Evolutionary conservation across 345 rosid genomes (phyloP).

Genomic region (Trapa incisa): DNA sequence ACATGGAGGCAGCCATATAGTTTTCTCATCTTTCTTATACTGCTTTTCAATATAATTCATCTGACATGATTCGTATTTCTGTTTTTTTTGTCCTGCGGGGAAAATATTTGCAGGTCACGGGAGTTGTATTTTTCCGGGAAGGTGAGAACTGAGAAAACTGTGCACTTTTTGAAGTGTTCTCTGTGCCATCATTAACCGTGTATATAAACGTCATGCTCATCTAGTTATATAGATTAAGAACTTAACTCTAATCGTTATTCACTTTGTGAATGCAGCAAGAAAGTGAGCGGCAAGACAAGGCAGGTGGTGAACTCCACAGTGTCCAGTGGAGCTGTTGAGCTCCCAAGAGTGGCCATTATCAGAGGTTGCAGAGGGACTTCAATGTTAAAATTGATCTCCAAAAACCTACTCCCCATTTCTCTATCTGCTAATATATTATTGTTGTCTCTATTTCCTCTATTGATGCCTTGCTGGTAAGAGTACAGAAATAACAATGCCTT

Average conservation of each 20-base stretch:
- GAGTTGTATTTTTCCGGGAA: constrained; percentile 88
- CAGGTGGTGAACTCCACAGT: constrained; percentile 44
- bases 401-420: constrained; percentile 8
- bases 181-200: neutral
- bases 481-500: neutral
- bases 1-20: neutral
- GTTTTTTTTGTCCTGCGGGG: neutral
- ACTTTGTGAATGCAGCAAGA: constrained; percentile 38
- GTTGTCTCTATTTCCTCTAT: constrained; percentile 29
- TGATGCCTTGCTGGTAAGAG: constrained; percentile 16
- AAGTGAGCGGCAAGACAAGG: constrained; percentile 51
- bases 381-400: constrained; percentile 8
- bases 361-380: constrained; percentile 20
- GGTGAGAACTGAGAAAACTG: constrained; percentile 30
- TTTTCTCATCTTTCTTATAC: neutral
- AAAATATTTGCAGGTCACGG: constrained; percentile 54
- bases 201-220: neutral
- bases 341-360: constrained; percentile 18
- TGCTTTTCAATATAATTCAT: neutral
- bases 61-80: constrained; percentile 4
- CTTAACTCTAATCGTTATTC: no score
- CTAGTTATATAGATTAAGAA: no score
- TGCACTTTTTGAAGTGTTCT: neutral
- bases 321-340: constrained; percentile 29
- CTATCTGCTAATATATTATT: constrained; percentile 20